Evolutionary conservation across 2,329 filamentous ascomycete species (phyloP).

Genomic region (Thelonectria olida): DNA sequence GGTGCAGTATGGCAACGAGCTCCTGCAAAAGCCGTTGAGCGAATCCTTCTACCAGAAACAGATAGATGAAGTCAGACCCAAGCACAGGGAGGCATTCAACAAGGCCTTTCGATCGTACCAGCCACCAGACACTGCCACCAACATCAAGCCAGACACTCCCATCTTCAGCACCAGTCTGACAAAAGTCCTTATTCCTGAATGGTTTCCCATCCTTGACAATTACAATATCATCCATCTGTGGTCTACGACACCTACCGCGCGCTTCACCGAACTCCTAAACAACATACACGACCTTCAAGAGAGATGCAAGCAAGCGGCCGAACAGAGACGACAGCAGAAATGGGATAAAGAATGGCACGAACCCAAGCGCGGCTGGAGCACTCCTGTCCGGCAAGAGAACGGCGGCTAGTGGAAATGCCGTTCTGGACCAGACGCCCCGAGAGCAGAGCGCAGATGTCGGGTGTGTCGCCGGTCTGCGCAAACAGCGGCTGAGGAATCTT

Average conservation of each 20-base stretch:
- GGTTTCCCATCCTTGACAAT: conserved; percentile 28
- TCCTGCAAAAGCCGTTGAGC: not conserved
- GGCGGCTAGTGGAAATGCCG: conserved; percentile 42
- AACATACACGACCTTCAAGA: conserved; percentile 27
- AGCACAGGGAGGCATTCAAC: conserved; percentile 19
- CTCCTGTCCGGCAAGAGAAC: conserved; percentile 28
- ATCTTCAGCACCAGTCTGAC: not conserved
- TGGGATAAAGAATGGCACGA: conserved; percentile 38
- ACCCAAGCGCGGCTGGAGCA: conserved; percentile 24
- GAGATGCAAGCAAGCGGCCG: conserved; percentile 1
- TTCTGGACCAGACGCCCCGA: conserved; percentile 27
- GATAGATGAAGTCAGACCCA: conserved; percentile 7
- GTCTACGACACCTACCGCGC: not conserved
- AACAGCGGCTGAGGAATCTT: not conserved
- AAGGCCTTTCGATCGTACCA: conserved; percentile 19
- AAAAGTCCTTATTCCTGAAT: conserved; percentile 23
- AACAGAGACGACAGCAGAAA: not conserved
- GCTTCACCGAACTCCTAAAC: conserved; percentile 32
- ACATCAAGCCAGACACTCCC: not conserved
- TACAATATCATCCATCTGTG: conserved; percentile 25
- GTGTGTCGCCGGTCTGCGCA: conserved; percentile 14
- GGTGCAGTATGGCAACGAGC: not conserved
- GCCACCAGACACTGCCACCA: conserved; percentile 3
- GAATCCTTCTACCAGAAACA: conserved; percentile 2
- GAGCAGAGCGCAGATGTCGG: conserved; percentile 27